Evolutionary conservation across 1,284 basidiomycete genomes (phyloP), one percentile per base, ranked within the genome.

Genomic region (Cystobasidium slooffiae): DNA sequence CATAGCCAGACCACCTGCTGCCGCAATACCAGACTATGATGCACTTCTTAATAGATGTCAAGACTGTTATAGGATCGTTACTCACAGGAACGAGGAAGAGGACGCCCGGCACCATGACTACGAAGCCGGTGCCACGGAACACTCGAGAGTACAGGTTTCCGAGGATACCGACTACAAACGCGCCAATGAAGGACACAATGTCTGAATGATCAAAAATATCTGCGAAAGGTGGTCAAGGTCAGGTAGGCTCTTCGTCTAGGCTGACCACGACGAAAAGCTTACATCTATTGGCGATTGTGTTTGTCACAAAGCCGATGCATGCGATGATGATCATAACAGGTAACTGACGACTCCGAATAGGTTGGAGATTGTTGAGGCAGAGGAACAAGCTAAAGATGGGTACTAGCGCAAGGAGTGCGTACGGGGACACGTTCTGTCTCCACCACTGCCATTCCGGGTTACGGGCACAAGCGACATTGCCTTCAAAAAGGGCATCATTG

Each of bases 101-200:
- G 16, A 94, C 91, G 65, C 92, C 92, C 4, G 91, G 90, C 41
- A 92, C 91, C 91, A 93, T 94, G 5, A 89, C 89, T 6, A 91
- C 92, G 82, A 94, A 94, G 31, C 92, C 92, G 4, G 92, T 93
- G 10, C 92, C 92, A n/a, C 90, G 88, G 86, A 92, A 91, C 79
- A 88, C 43, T n/a, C 77, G 75, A 24, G 76, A 77, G 75, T 78
- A 78, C n/a, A 78, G 66, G 63, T 78, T 78, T n/a, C 77, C 77
- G 22, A 78, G 74, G 20, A 78, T 66, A 31, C 77, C 77, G 44
- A 78, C 75, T 9, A 74, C 74, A 37, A 76, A 76, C 3, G 77
- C 73, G 20, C 77, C 77, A 58, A 78, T 74, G 75, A 78, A 78
- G 20, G 77, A 78, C 39, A 78, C 77, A 58, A 78, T 67, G 51